These are phyloP conservation scores for Zygosaccharomyces rouxii DNA, from an alignment of 805 yeast species.

Conservation along the genomic window DNA sequence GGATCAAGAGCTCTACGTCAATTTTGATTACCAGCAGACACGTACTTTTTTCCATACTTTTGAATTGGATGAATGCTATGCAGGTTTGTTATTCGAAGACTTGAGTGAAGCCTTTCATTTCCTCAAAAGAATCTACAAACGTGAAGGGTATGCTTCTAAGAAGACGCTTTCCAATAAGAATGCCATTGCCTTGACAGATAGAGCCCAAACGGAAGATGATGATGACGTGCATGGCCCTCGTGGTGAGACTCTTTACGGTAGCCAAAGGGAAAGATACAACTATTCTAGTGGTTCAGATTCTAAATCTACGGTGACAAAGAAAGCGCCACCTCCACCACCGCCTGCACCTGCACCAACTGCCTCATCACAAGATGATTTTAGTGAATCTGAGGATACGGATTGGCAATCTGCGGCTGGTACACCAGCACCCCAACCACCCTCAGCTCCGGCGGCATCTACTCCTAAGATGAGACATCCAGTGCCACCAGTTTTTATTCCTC, in stretches of 20 bases:
- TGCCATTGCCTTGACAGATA: conserved; percentile 74
- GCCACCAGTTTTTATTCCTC: conserved; percentile 17
- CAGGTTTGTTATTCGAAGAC: conserved; percentile 86
- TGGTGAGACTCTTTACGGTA: conserved; percentile 31
- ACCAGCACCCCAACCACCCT: conserved; percentile 25
- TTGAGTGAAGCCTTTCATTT: conserved; percentile 83
- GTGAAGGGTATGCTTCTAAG: conserved; percentile 82
- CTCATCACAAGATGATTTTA: conserved; percentile 14
- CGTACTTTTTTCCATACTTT: conserved; percentile 92
- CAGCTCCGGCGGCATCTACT: conserved; percentile 17
- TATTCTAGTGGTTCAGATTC: conserved; percentile 25
- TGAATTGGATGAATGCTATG: conserved; percentile 85
- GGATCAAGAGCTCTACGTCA: conserved; percentile 93
- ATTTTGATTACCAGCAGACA: conserved; percentile 88
- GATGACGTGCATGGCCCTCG: conserved; percentile 70
- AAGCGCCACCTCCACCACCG: conserved; percentile 45
- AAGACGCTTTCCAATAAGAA: conserved; percentile 81
- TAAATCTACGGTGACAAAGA: conserved; percentile 33
- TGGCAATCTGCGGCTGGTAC: conserved; percentile 23
- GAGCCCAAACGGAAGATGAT: conserved; percentile 49
- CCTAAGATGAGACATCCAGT: conserved; percentile 19
- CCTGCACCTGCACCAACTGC: conserved; percentile 27
- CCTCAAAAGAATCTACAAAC: conserved; percentile 64
- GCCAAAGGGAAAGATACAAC: conserved; percentile 32
- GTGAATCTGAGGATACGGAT: conserved; percentile 14